Base-by-base conservation (phyloP, 768 basidiomycete genomes). In the Pleurotus giganteus region DNA sequence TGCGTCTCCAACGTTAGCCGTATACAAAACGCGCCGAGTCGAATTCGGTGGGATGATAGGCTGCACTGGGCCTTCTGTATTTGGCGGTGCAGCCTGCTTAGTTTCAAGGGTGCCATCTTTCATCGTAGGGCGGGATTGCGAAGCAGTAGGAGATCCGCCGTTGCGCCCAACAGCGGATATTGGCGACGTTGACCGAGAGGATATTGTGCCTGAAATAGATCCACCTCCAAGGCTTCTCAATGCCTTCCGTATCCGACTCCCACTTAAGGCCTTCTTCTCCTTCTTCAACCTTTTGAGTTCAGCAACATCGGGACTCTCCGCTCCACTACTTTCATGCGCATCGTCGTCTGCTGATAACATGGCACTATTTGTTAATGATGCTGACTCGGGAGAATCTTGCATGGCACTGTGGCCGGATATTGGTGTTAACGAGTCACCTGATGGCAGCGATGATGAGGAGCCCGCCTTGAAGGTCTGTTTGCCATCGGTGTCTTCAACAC, bases 1-100 rank as follows among this genome's bases (percentile, higher is more conserved):
- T 4, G 97, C 97, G 66, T 99, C 97, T 7, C 97, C 97, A 1
- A 92, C 97, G 66, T 99, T 99, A 37, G 97, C 97, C 51, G 86
- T 88, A 68, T 98, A 99, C 32, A 99, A 73, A 42, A 97, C 90
- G 26, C 91, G 85, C 55, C 85, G 80, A 19, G 85, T 66, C 23
- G 66, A 71, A 4, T 69, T 59, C 12, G 83, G 82, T 31, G 85
- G 83, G 23, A 83, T 65, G 31, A 58, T 68, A 17, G 49, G 34
- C 49, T 51, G 49, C 5, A 73, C 65, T 5, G 61, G 62, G 1
- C 63, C 58, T 15, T 70, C 69, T 12, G 73, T 67, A 23, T 23
- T 41, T 17, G 13, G 12, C 19, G 39, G 19, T 4, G 66, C 65
- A 23, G 61, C 57, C 24, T 58, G 49, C 62, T 71, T n/a, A n/a